Base-by-base conservation (phyloP, 164 flowering plant species). In the Echeveria elegans region DNA sequence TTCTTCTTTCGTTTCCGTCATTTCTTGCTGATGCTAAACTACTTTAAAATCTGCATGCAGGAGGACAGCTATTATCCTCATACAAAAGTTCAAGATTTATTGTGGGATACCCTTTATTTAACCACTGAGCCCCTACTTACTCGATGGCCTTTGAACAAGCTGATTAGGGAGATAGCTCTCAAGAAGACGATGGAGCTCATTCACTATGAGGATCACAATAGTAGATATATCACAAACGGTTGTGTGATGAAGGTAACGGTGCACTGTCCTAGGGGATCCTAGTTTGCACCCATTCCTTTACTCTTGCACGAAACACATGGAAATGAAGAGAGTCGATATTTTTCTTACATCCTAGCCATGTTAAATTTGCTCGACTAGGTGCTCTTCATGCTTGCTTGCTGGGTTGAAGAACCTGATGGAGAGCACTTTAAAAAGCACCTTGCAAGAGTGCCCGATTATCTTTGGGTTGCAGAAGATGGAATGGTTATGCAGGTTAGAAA, bases 161-260 rank as follows among this genome's bases (percentile, higher is more conserved):
- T 79, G 8, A 10, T 65, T 5, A 77, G 85, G 64, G 66, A 82
- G 32, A 76, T 61, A 38, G 82, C 85, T 38, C 75, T 79, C 36
- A 43, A 71, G 65, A 68, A 63, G 2, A 71, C 78, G 15, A 82
- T 79, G 80, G 71, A 74, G 30, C 83, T 75, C 67, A 74, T 82
- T 29, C 83, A 82, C 36, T 82, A 82, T 40, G 83, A 82, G 65
- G 86, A 77, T 67, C 80, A 82, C 61, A 72, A 71, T 36, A 80
- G 86, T 63, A 72, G 86, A 38, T 82, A 82, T 64, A 77, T 82
- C 30, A 80, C 86, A 3, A 74, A 75, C 15, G 85, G 80, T n/a
- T 74, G 81, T 59, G 75, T 81, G 6, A 77, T 73, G 18, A 80
- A 78, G 75, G 80, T 72, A 63, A 58, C n/a, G 9, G 10, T n/a